phyloP scores from a whole-genome alignment of 768 basidiomycete species.

The Panaeolus cyanescens region DNA sequence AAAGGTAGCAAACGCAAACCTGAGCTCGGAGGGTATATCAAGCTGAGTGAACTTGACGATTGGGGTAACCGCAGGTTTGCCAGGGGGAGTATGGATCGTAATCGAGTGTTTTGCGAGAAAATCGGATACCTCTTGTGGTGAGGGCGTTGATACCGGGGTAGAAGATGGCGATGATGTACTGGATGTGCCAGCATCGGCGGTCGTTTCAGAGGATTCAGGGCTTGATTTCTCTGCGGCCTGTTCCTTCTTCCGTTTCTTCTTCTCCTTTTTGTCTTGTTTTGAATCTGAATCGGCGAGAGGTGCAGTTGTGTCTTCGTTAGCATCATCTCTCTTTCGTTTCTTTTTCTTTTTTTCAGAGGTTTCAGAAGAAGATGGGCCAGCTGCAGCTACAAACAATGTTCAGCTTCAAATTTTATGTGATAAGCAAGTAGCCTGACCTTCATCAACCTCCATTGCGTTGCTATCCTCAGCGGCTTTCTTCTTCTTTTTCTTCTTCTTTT shows the following conservation, averaged over 20 bases:
- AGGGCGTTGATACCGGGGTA: conserved; percentile 21
- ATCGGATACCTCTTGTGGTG: conserved; percentile 47
- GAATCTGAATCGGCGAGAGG: conserved; percentile 14
- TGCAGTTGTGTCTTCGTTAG: conserved; percentile 14
- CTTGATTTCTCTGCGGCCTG: conserved; percentile 18
- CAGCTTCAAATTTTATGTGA: neutral
- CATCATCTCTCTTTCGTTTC: conserved; percentile 41
- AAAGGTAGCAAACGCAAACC: conserved; percentile 67
- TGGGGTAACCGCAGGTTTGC: conserved; percentile 54
- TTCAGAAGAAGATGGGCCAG: conserved; percentile 4
- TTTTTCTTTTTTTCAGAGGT: conserved; percentile 31
- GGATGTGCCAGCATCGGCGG: conserved; percentile 20
- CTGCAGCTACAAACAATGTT: neutral
- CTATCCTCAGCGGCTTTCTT: conserved; percentile 18
- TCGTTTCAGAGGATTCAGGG: conserved; percentile 17
- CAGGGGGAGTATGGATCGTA: conserved; percentile 61
- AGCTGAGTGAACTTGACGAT: conserved; percentile 77
- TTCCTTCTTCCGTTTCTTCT: conserved; percentile 42
- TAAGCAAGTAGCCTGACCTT: conserved; percentile 16
- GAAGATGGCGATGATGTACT: conserved; percentile 12
- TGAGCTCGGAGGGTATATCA: conserved; percentile 61
- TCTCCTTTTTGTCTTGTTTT: conserved; percentile 43
- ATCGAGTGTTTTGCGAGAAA: conserved; percentile 77
- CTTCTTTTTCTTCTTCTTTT: conserved; percentile 32
- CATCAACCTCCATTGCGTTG: conserved; percentile 21